A percentile compares a stretch with the other conserved stretches of the same genome.
Conservation (phyloP, 2,329 filamentous ascomycete species). For the Chrysoporthe deuterocubensis region DNA sequence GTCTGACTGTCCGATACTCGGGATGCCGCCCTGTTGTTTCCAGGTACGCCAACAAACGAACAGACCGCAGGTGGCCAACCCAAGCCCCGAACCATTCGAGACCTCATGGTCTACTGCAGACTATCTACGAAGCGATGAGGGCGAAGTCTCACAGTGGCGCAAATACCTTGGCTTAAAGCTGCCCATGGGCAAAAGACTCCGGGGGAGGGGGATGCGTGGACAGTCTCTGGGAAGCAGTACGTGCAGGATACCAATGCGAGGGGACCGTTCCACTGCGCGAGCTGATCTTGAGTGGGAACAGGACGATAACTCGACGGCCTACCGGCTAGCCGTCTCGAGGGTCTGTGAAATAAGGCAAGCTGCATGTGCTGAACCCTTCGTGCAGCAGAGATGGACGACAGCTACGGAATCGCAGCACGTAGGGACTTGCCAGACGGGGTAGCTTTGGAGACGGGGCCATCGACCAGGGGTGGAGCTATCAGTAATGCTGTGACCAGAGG, state of each 20-base stretch:
- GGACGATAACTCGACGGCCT: background rate
- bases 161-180: background rate
- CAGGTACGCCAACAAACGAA: background rate
- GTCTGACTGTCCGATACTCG: background rate
- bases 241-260: background rate
- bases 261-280: background rate
- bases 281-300: background rate
- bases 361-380: constrained; percentile 18
- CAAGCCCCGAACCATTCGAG: background rate
- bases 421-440: background rate
- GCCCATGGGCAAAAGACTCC: background rate
- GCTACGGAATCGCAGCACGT: constrained; percentile 2
- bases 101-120: constrained; percentile 2
- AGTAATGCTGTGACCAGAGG: background rate
- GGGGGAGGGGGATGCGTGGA: background rate
- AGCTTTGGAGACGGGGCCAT: background rate
- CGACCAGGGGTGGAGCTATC: background rate
- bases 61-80: background rate
- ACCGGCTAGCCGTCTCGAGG: background rate
- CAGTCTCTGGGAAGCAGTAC: background rate
- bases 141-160: background rate
- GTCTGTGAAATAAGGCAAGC: constrained; percentile 4
- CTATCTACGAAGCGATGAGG: constrained; percentile 9
- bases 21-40: background rate
- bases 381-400: constrained; percentile 11